These are phyloP conservation scores for Colletotrichum agaves DNA, from an alignment of 2,329 filamentous ascomycete genomes.

Conservation along the genomic window DNA sequence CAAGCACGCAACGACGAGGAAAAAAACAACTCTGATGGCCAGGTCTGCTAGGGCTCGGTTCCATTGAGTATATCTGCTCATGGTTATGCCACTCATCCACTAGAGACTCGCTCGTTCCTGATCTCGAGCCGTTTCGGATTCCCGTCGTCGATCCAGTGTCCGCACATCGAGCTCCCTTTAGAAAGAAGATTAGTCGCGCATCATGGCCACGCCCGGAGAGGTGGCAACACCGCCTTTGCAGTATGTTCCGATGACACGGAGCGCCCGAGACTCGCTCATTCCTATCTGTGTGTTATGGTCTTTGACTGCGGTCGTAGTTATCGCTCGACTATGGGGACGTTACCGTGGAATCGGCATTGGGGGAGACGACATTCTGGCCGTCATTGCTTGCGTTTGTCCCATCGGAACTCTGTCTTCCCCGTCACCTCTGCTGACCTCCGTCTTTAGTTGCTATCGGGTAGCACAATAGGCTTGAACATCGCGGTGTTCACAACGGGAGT, in stretches of 20 bases:
- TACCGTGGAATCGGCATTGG: constrained; percentile 32
- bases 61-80: constrained; percentile 15
- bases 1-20: not conserved
- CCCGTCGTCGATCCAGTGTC: not conserved
- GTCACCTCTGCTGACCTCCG: not conserved
- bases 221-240: constrained; percentile 10
- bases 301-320: constrained; percentile 13
- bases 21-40: constrained; percentile 11
- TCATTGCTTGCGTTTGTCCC: constrained; percentile 32
- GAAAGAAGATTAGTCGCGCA: not conserved
- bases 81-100: constrained; percentile 13
- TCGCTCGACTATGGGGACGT: constrained; percentile 31
- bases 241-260: constrained; percentile 34
- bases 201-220: constrained; percentile 12
- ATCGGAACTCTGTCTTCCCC: not conserved
- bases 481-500: constrained; percentile 38
- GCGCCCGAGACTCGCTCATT: constrained; percentile 32
- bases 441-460: constrained; percentile 28
- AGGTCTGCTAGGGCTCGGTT: not conserved
- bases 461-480: constrained; percentile 33
- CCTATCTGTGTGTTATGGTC: constrained; percentile 29
- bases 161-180: not conserved
- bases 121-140: not conserved
- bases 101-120: not conserved
- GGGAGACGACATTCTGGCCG: constrained; percentile 35